Conservation (phyloP, 805 yeast genomes). For the Metschnikowia aberdeeniae region DNA sequence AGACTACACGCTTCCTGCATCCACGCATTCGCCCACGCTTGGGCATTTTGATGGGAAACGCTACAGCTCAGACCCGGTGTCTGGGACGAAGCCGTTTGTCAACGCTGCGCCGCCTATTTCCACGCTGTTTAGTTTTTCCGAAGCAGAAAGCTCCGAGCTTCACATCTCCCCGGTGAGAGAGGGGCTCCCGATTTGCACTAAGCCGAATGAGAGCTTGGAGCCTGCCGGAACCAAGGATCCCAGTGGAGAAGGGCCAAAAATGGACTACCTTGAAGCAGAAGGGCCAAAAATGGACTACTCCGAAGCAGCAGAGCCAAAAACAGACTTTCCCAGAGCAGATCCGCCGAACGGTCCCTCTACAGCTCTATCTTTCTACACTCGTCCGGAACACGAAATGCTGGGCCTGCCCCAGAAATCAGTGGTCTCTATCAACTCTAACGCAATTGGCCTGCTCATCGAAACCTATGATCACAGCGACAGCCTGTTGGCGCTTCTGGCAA, state of each 20-base stretch:
- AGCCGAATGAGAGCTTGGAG: too few relatives aligned
- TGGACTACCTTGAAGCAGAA: too few relatives aligned
- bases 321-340: too few relatives aligned
- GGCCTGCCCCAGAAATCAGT: constrained; percentile 21
- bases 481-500: constrained; percentile 14
- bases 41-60: background rate
- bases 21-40: background rate
- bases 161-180: constrained; percentile 16
- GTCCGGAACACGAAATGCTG: background rate
- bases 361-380: background rate
- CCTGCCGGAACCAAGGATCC: too few relatives aligned
- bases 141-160: constrained; percentile 23
- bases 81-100: background rate
- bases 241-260: too few relatives aligned
- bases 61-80: background rate
- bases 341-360: too few relatives aligned
- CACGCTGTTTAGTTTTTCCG: constrained; percentile 23
- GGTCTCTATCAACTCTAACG: constrained; percentile 21
- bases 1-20: background rate
- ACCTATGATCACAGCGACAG: constrained; percentile 27
- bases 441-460: constrained; percentile 28
- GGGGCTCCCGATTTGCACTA: too few relatives aligned
- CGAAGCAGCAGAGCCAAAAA: too few relatives aligned
- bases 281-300: too few relatives aligned
- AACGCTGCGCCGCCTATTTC: constrained; percentile 3